phyloP scores from a whole-genome alignment of 495 filamentous ascomycete genomes.

The Lasiosphaeriaceae sp. region DNA sequence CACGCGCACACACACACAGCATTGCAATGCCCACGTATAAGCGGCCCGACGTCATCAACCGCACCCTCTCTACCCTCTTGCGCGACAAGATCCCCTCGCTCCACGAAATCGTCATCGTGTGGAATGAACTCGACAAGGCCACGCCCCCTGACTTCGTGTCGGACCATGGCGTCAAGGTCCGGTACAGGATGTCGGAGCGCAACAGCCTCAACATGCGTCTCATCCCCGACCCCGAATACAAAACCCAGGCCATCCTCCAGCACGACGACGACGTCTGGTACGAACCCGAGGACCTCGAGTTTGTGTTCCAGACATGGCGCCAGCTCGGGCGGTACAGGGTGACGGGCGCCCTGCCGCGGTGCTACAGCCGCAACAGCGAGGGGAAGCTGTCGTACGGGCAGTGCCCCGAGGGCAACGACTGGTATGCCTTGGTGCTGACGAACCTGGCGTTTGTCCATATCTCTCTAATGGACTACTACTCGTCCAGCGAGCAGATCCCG shows the following conservation, averaged over 20 bases:
- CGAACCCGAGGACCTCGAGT: slow-evolving; percentile 17
- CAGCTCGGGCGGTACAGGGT: slow-evolving; percentile 12
- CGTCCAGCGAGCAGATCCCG: slow-evolving; percentile 10
- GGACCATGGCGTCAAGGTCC: slow-evolving; percentile 9
- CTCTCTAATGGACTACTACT: slow-evolving; percentile 20
- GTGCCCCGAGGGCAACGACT: slow-evolving; percentile 5
- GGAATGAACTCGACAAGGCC: slow-evolving; percentile 12
- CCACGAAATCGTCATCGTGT: slow-evolving; percentile 18
- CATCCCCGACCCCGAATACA: slow-evolving; percentile 9
- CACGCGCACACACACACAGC: background rate
- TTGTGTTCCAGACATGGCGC: slow-evolving; percentile 22
- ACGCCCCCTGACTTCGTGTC: slow-evolving; percentile 10
- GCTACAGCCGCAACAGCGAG: slow-evolving; percentile 7
- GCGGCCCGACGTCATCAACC: slow-evolving; percentile 14
- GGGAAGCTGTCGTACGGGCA: slow-evolving; percentile 7
- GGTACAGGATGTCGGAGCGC: slow-evolving; percentile 10
- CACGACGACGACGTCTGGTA: slow-evolving; percentile 20
- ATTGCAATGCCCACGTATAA: slow-evolving; percentile 16
- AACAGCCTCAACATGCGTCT: slow-evolving; percentile 17
- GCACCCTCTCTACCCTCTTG: slow-evolving; percentile 7
- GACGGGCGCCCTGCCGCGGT: slow-evolving; percentile 18
- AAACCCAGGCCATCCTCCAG: slow-evolving; percentile 16
- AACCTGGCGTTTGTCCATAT: slow-evolving; percentile 19
- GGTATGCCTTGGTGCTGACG: slow-evolving; percentile 17
- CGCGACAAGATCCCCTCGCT: slow-evolving; percentile 15